Evolutionary conservation across 306 rosid genomes (phyloP), one percentile per base, ranked within the genome.

Genomic region (Cotoneaster glaucophyllus): DNA sequence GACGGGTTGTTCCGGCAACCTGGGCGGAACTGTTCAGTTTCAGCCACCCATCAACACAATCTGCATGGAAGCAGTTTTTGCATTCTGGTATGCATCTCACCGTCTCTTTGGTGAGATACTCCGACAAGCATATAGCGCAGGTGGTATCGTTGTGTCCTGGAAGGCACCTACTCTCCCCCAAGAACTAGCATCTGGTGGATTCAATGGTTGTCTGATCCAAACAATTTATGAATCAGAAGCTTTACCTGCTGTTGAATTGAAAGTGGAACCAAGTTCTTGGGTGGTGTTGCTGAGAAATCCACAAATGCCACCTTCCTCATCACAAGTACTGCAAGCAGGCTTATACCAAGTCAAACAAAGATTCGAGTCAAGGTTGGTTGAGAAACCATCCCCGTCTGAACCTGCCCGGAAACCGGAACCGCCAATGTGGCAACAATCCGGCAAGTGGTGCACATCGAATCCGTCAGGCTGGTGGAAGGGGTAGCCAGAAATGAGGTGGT

Each of bases 41-140:
- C 32, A 90, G 96, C 98, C 98, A 87, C 71, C 81, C 87, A 56
- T 90, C 98, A 4, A 90, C 83, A 76, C 94, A 90, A 25, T 86
- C 89, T 3, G 84, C 88, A 79, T 90, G 97, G 82, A 88, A 93
- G 82, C 96, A 86, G 70, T 90, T 96, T 45, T 74, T 76, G 79
- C 97, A 93, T 71, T 88, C 88, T 1, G 96, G 96, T 63, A 93
- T 88, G 79, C 90, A 90, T 85, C 90, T 78, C n/a, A 90, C 65
- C 0, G 90, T 85, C 28, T 93, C 97, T 74, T 88, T 83, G 70
- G 66, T 75, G 58, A 80, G 82, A 65, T 90, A 93, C 72, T 93
- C 97, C 2, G 88, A 82, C 26, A 90, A 73, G 80, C 97, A 92
- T 83, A 92, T 92, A 1, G 93, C 75, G 45, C 96, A 92, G 54